These are phyloP conservation scores for Dalbergia cochinchinensis DNA, from an alignment of 306 rosid species.

Conservation along the genomic window DNA sequence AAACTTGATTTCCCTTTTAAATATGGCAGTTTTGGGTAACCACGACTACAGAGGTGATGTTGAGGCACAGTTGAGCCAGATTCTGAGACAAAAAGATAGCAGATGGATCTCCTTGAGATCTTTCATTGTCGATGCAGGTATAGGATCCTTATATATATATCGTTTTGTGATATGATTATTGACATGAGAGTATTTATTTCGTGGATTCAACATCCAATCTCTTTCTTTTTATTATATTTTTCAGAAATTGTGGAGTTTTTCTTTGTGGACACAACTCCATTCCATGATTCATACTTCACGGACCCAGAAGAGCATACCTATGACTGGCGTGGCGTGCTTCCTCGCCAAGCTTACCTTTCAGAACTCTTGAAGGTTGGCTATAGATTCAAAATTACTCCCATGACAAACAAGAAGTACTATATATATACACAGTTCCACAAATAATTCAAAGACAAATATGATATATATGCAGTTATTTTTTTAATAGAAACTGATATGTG, in stretches of 20 bases:
- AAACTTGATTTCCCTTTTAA: background rate
- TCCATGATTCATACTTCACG: slow-evolving; percentile 63
- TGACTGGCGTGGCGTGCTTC: slow-evolving; percentile 79
- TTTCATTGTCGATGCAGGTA: slow-evolving; percentile 67
- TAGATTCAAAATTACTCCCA: background rate
- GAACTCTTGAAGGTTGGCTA: slow-evolving; percentile 63
- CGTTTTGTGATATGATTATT: background rate
- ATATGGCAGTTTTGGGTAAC: slow-evolving; percentile 75
- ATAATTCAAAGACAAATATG: background rate
- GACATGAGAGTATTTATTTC: background rate
- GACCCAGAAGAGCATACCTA: slow-evolving; percentile 58
- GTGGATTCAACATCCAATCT: background rate
- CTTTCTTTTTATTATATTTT: background rate
- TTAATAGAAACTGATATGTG: too few species aligned
- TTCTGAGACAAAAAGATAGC: slow-evolving; percentile 56
- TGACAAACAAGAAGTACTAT: background rate
- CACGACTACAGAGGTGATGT: slow-evolving; percentile 92
- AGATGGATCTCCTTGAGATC: slow-evolving; percentile 85
- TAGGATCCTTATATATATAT: too few species aligned
- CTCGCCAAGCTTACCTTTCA: slow-evolving; percentile 66
- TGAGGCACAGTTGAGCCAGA: slow-evolving; percentile 74
- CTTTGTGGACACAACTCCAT: slow-evolving; percentile 92
- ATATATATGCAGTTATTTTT: background rate
- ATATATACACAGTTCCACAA: background rate
- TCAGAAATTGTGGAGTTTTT: slow-evolving; percentile 72